A percentile compares a stretch with the other conserved stretches of the same genome.
Evolutionary conservation across 352 stramenopile species (phyloP).

Genomic region (Globisporangium cystogenes): DNA sequence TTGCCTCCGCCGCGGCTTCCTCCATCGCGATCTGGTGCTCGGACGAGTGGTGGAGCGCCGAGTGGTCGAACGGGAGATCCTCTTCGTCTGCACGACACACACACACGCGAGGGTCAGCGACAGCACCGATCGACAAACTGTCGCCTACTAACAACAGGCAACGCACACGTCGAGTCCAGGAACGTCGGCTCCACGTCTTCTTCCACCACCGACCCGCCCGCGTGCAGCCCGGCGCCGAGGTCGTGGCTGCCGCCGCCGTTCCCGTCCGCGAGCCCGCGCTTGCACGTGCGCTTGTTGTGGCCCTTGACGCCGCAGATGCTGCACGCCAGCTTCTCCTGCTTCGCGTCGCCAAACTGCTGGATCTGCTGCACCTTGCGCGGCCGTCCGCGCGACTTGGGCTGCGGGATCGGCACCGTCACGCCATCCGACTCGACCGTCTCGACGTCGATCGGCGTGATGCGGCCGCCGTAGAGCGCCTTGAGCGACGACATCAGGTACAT

Average conservation of each 20-base stretch:
- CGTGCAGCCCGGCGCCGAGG: conserved; percentile 7
- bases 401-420: conserved; percentile 46
- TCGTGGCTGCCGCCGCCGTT: conserved; percentile 3
- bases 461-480: conserved; percentile 61
- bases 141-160: neutral
- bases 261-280: conserved; percentile 21
- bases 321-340: conserved; percentile 72
- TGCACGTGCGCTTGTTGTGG: conserved; percentile 84
- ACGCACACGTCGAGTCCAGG: conserved; percentile 17
- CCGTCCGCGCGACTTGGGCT: conserved; percentile 50
- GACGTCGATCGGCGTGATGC: conserved; percentile 78
- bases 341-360: conserved; percentile 59
- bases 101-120: neutral
- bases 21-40: conserved; percentile 14
- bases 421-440: conserved; percentile 54
- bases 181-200: conserved; percentile 15
- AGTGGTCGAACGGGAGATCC: conserved; percentile 16
- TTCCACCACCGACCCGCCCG: conserved; percentile 4
- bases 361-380: conserved; percentile 80
- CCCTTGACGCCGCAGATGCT: conserved; percentile 78
- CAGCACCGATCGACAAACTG: neutral
- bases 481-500: conserved; percentile 80
- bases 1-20: conserved; percentile 4
- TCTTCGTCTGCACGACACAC: conserved; percentile 11
- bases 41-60: conserved; percentile 5